Evolutionary conservation across 2,329 filamentous ascomycete species (phyloP), one percentile per base, ranked within the genome.

Genomic region (Colletotrichum simmondsii): DNA sequence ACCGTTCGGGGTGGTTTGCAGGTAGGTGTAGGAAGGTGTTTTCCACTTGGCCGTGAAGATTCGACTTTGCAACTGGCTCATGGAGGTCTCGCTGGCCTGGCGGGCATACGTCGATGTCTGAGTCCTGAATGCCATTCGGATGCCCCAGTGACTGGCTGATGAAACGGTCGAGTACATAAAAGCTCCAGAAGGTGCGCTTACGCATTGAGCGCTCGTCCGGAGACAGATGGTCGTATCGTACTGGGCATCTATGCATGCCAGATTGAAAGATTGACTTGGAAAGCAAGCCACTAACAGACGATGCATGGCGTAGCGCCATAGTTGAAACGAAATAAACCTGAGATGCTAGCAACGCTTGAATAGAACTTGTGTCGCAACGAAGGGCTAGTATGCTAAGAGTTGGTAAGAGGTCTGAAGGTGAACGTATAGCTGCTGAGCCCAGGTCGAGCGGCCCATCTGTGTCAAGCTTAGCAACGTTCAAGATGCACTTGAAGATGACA

Each of bases 181-280:
- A 77, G 59, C 80, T 81, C 83, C 83, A 85, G 57, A 85, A 80
- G 6, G 84, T 79, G n/a, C 83, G 77, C 69, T 85, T 83, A 16
- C 83, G 79, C 24, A 84, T 81, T 14, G 80, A 78, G 12, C 80
- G 74, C 19, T 74, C 75, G 11, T 77, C 75, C 2, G 53, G 63
- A 2, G 84, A 82, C 11, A 88, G 80, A 64, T 87, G 81, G 11
- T 80, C 79, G 71, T 88, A 89, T 7, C 87, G 85, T 68, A 85
- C 84, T 0, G 87, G 87, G 74, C 87, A 88, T 3, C 87, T 81
- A 75, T 89, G 87, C 7, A 88, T 80, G 5, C 87, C 87, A 1
- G 85, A 83, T 74, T 88, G 86, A 28, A 86, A 85, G 59, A 88
- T 82, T 6, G 84, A 82, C 56, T 86, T 84, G 4, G 85, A 78